phyloP scores from a whole-genome alignment of 2,329 filamentous ascomycete species.

The Periconia sp. region DNA sequence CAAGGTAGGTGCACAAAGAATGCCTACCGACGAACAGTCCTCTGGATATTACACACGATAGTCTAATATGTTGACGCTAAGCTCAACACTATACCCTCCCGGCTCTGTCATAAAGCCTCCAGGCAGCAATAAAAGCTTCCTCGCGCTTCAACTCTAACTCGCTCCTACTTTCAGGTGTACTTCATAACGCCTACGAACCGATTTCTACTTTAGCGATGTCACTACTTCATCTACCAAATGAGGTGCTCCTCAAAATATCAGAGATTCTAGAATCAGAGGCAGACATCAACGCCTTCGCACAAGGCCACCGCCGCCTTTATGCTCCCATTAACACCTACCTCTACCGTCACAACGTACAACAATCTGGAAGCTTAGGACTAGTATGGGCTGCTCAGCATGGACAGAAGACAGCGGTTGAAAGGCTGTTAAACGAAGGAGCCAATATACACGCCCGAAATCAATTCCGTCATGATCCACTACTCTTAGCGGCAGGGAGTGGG shows the following conservation, averaged over 20 bases:
- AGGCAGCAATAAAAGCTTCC: too few relatives aligned
- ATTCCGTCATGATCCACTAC: not conserved
- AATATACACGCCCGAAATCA: not conserved
- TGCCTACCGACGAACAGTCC: too few relatives aligned
- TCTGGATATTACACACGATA: too few relatives aligned
- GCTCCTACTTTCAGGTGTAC: not conserved
- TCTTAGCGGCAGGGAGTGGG: not conserved
- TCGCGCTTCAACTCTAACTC: too few relatives aligned
- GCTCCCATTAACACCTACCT: not conserved
- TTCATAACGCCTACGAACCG: not conserved
- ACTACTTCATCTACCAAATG: not conserved
- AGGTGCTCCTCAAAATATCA: not conserved
- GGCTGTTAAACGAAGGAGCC: not conserved
- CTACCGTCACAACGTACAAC: constrained; percentile 4
- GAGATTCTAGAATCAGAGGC: not conserved
- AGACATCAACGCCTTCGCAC: constrained; percentile 4
- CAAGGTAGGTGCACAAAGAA: too few relatives aligned
- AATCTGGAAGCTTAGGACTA: not conserved
- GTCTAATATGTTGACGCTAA: too few relatives aligned
- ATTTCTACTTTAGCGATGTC: constrained; percentile 4
- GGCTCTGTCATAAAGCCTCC: too few relatives aligned
- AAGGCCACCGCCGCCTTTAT: constrained; percentile 1
- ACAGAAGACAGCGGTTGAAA: not conserved
- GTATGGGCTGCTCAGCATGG: constrained; percentile 1
- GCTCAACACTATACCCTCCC: too few relatives aligned